Conservation (phyloP, 2,329 filamentous ascomycete genomes). For the Didymosphaeria variabile region DNA sequence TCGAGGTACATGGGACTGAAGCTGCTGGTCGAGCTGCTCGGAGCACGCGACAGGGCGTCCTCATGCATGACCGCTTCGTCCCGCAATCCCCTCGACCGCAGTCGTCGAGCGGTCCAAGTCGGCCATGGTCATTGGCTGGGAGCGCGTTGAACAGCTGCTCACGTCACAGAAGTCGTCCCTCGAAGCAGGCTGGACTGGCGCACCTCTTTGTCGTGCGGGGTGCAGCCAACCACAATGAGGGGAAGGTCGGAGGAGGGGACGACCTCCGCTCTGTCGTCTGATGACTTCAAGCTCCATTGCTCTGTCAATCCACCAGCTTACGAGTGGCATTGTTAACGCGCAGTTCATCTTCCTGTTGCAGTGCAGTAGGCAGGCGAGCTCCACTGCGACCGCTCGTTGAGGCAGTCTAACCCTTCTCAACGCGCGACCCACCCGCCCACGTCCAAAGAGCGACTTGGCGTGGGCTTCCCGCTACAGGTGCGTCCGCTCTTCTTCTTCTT, state of each 20-base stretch:
- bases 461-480: constrained; percentile 17
- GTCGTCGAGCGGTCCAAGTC: neutral
- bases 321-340: neutral
- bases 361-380: constrained; percentile 5
- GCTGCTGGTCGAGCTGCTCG: neutral
- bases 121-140: constrained; percentile 9
- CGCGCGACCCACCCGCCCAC: constrained; percentile 15
- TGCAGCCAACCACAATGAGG: constrained; percentile 16
- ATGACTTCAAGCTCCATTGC: neutral
- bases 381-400: constrained; percentile 9
- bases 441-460: constrained; percentile 12
- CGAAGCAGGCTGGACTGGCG: constrained; percentile 1
- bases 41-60: constrained; percentile 7
- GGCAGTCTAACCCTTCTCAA: constrained; percentile 18
- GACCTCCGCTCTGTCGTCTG: constrained; percentile 11
- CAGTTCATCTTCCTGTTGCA: constrained; percentile 8
- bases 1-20: neutral
- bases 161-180: constrained; percentile 13
- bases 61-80: neutral
- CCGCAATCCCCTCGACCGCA: neutral
- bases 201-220: constrained; percentile 20
- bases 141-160: constrained; percentile 5
- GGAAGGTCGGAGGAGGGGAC: constrained; percentile 2
- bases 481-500: constrained; percentile 10
- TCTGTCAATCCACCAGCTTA: constrained; percentile 9